These are phyloP conservation scores for Linanthus parryae DNA, from an alignment of 148 eudicot genomes.

Conservation along the genomic window DNA sequence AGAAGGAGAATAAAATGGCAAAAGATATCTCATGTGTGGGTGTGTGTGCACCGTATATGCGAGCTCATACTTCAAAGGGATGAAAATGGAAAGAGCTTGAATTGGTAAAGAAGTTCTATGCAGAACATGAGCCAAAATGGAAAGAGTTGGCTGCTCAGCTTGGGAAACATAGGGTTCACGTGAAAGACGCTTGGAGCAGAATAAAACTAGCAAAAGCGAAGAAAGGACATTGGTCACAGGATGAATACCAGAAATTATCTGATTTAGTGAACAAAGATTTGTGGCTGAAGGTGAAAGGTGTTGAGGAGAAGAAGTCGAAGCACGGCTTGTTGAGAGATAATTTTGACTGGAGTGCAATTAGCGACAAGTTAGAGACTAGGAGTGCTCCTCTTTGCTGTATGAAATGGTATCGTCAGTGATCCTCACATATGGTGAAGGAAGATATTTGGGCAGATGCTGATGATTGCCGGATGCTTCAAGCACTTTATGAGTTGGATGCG, in stretches of 20 bases:
- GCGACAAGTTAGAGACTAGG: background rate
- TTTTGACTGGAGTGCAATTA: conserved; percentile 4
- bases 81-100: conserved; percentile 1
- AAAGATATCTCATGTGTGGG: conserved; percentile 4
- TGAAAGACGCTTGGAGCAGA: conserved; percentile 5
- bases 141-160: conserved; percentile 6
- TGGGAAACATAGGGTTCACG: conserved; percentile 4
- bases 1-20: background rate
- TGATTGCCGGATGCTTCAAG: conserved; percentile 3
- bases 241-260: conserved; percentile 7
- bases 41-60: background rate
- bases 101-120: background rate
- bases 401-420: conserved; percentile 9
- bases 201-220: background rate
- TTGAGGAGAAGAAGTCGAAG: conserved; percentile 10
- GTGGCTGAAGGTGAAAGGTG: background rate
- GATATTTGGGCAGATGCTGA: conserved; percentile 7
- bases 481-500: conserved; percentile 8
- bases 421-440: conserved; percentile 7
- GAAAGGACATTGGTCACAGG: conserved; percentile 5
- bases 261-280: conserved; percentile 7
- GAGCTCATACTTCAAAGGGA: conserved; percentile 9
- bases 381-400: background rate
- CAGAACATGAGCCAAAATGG: conserved; percentile 10
- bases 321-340: conserved; percentile 11